phyloP scores from a whole-genome alignment of 2,329 filamentous ascomycete genomes.

The Pleochaeta shiraiana region DNA sequence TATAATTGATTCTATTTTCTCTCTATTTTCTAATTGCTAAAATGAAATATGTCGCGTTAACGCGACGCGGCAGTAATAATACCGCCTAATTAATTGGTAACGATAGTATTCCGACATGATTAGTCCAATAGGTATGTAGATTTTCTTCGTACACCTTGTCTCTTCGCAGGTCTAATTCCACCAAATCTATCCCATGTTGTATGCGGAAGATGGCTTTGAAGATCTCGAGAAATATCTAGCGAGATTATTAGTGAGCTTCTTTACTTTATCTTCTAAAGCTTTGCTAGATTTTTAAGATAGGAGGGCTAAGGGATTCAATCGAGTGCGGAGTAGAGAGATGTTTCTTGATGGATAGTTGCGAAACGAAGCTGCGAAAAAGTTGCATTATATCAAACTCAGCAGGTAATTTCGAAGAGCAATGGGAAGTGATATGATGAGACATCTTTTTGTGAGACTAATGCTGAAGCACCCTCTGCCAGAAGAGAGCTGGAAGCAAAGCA shows the following conservation, averaged over 20 bases:
- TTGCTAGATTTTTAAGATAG: neutral
- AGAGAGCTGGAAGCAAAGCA: neutral
- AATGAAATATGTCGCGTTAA: no score
- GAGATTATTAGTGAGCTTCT: neutral
- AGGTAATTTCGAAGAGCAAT: neutral
- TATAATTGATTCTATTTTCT: no score
- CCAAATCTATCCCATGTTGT: neutral
- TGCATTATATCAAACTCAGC: neutral
- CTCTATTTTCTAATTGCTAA: no score
- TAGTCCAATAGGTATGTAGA: no score
- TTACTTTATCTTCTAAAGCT: neutral
- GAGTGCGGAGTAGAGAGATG: neutral
- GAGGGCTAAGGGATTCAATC: neutral
- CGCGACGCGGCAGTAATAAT: no score
- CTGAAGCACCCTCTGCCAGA: neutral
- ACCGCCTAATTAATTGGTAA: no score
- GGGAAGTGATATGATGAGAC: neutral
- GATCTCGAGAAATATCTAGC: neutral
- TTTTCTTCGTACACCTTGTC: neutral
- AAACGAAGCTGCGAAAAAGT: neutral
- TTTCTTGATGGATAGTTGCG: neutral
- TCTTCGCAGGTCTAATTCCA: conserved; percentile 3
- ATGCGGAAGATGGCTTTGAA: neutral
- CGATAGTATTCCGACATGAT: no score
- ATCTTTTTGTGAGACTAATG: neutral